Evolutionary conservation across 2,329 filamentous ascomycete species (phyloP).

Genomic region (Dryadomyces quercivorus): DNA sequence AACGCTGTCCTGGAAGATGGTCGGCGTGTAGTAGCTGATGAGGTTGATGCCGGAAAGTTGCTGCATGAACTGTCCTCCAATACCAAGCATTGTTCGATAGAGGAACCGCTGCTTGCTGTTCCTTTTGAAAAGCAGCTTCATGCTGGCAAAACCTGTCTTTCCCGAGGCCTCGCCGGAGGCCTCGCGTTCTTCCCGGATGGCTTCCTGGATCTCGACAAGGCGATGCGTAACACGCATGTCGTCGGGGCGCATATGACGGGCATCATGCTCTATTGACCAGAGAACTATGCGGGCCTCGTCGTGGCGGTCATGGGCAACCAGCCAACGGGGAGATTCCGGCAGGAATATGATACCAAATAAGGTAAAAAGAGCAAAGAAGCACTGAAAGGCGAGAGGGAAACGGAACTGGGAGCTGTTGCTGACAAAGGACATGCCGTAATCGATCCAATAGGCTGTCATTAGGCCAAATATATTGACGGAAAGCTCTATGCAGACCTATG

Average conservation of each 20-base stretch:
- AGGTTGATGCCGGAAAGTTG: conserved; percentile 25
- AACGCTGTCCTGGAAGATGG: conserved; percentile 7
- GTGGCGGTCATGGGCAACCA: conserved; percentile 23
- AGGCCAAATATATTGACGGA: conserved; percentile 17
- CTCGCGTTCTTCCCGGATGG: conserved; percentile 9
- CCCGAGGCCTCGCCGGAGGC: conserved; percentile 3
- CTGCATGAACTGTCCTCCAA: conserved; percentile 10
- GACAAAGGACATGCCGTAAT: conserved; percentile 18
- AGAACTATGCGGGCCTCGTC: conserved; percentile 20
- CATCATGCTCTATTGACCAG: not conserved
- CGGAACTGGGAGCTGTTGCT: conserved; percentile 17
- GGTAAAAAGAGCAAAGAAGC: conserved; percentile 16
- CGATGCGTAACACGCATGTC: not conserved
- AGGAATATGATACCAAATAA: conserved; percentile 20
- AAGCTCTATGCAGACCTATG: conserved; percentile 2
- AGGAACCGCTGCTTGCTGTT: conserved; percentile 3
- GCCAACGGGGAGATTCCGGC: conserved; percentile 34
- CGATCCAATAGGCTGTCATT: conserved; percentile 13
- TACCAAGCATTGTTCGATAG: conserved; percentile 2
- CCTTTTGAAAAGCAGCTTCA: not conserved
- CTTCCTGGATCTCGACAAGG: conserved; percentile 9
- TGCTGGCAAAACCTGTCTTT: conserved; percentile 2
- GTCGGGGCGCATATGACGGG: not conserved
- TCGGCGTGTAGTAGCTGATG: conserved; percentile 6
- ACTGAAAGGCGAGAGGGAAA: conserved; percentile 17